These are phyloP conservation scores for Pezicula neosporulosa DNA, from an alignment of 2,329 filamentous ascomycete genomes.

Conservation along the genomic window DNA sequence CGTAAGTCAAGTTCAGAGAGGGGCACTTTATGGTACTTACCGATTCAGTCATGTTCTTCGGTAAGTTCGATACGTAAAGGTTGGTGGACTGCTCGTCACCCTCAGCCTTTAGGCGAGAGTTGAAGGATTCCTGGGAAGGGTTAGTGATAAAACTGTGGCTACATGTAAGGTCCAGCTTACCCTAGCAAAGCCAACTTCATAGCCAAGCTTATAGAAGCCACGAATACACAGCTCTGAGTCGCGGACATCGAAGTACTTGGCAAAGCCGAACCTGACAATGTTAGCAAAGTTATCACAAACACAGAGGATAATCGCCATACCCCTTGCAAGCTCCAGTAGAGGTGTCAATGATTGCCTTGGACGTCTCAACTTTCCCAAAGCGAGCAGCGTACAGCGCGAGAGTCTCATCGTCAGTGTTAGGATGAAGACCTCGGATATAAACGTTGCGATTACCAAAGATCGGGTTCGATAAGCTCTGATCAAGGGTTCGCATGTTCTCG, in stretches of 20 bases:
- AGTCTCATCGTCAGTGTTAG: slow-evolving; percentile 91
- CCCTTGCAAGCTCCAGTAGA: slow-evolving; percentile 94
- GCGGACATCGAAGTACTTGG: slow-evolving; percentile 84
- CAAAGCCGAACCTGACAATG: slow-evolving; percentile 80
- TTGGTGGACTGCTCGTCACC: slow-evolving; percentile 89
- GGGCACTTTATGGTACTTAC: slow-evolving; percentile 46
- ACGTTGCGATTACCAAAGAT: slow-evolving; percentile 93
- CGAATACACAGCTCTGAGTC: slow-evolving; percentile 96
- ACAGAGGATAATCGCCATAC: slow-evolving; percentile 45
- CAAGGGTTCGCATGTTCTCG: slow-evolving; percentile 83
- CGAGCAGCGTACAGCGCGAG: slow-evolving; percentile 77
- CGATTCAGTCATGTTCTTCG: slow-evolving; percentile 86
- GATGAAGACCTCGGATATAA: slow-evolving; percentile 94
- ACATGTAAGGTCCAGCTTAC: slow-evolving; percentile 44
- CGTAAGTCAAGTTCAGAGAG: slow-evolving; percentile 13
- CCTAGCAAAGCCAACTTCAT: slow-evolving; percentile 95
- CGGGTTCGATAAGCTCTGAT: slow-evolving; percentile 91
- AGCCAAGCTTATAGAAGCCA: slow-evolving; percentile 89
- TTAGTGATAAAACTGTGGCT: slow-evolving; percentile 15
- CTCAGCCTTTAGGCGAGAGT: slow-evolving; percentile 94
- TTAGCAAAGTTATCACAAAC: neutral
- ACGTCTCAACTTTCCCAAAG: slow-evolving; percentile 92
- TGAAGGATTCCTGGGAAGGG: slow-evolving; percentile 82
- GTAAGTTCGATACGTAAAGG: slow-evolving; percentile 95
- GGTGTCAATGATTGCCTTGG: slow-evolving; percentile 97